phyloP scores from a whole-genome alignment of 352 stramenopile species.

The Blastocystis sp. region DNA sequence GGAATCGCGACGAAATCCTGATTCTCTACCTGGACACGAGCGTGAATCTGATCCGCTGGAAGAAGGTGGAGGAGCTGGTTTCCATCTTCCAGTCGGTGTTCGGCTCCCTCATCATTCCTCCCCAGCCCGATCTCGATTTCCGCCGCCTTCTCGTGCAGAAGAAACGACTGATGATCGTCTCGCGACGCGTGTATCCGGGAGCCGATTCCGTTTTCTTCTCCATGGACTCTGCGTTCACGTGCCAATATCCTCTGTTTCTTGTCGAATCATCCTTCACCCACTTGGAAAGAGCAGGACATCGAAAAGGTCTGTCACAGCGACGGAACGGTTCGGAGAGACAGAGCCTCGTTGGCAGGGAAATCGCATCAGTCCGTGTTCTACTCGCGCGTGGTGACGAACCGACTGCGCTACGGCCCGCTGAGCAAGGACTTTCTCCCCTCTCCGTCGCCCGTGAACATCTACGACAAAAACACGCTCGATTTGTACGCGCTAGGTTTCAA shows the following conservation, averaged over 20 bases:
- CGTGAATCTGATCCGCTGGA: constrained; percentile 40
- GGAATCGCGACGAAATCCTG: constrained; percentile 36
- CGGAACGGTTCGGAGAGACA: neutral
- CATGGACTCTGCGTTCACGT: neutral
- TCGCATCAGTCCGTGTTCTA: neutral
- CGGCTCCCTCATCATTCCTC: neutral
- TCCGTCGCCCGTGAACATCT: constrained; percentile 33
- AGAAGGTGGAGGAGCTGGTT: neutral
- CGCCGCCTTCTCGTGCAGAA: neutral
- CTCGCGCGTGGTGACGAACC: constrained; percentile 37
- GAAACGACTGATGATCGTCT: constrained; percentile 30
- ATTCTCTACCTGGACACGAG: constrained; percentile 25
- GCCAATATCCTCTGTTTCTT: constrained; percentile 12
- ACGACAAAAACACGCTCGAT: neutral
- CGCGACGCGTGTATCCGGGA: neutral
- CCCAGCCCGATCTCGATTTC: neutral
- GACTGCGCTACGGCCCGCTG: constrained; percentile 42
- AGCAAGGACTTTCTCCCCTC: constrained; percentile 42
- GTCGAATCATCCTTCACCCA: neutral
- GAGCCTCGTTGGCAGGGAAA: neutral
- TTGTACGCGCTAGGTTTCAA: constrained; percentile 30
- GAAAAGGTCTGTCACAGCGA: neutral
- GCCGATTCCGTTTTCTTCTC: neutral
- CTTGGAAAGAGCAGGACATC: constrained; percentile 21
- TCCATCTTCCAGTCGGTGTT: neutral